A percentile compares a stretch with the other conserved stretches of the same genome.
Evolutionary conservation across 495 filamentous ascomycete genomes (phyloP).

Genomic region (Penicillium pulvis): DNA sequence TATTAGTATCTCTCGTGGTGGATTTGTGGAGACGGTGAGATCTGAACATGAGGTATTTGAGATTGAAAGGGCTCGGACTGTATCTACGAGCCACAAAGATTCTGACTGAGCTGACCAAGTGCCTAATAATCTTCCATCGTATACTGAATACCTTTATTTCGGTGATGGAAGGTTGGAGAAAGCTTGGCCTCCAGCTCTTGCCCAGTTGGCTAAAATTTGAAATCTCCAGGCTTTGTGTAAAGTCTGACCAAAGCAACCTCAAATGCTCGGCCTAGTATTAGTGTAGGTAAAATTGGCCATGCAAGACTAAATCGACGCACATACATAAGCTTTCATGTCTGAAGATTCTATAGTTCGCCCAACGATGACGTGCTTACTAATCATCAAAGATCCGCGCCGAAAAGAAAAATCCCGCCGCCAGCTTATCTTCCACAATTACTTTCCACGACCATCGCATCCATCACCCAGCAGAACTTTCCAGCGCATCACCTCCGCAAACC

Average conservation of each 20-base stretch:
- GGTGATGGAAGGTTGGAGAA: too few species aligned
- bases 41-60: slow-evolving; percentile 1
- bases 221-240: too few species aligned
- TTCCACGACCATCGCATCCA: background rate
- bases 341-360: too few species aligned
- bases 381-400: background rate
- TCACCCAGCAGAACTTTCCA: background rate
- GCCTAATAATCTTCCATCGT: background rate
- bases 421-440: background rate
- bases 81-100: background rate
- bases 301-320: too few species aligned
- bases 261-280: too few species aligned
- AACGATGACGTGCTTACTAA: background rate
- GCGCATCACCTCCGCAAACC: background rate
- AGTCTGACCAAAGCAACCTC: too few species aligned
- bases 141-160: too few species aligned
- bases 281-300: too few species aligned
- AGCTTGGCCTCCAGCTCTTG: too few species aligned
- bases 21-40: background rate
- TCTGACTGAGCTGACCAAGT: background rate
- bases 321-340: too few species aligned
- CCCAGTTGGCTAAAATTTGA: too few species aligned
- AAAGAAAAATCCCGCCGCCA: background rate
- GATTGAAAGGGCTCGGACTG: background rate
- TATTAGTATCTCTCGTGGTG: slow-evolving; percentile 9